A percentile compares a stretch with the other conserved stretches of the same genome.
Evolutionary conservation across 2,329 filamentous ascomycete species (phyloP).

Genomic region (Neopestalotiopsis clavispora): DNA sequence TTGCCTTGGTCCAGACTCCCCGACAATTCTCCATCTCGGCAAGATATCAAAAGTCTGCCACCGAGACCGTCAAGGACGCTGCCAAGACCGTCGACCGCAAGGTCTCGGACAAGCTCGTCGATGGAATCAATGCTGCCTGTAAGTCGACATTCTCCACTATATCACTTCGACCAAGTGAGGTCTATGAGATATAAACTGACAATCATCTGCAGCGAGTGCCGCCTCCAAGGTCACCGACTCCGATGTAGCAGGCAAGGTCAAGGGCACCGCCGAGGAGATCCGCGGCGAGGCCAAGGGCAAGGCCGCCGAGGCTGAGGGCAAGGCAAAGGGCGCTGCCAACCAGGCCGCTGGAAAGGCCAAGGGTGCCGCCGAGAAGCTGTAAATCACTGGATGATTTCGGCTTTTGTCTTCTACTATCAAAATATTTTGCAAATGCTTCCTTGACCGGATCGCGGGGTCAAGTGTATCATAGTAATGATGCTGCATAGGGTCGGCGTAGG

Average conservation of each 20-base stretch:
- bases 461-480: slow-evolving; percentile 9
- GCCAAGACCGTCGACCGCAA: slow-evolving; percentile 63
- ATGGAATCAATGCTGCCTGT: slow-evolving; percentile 65
- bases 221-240: slow-evolving; percentile 55
- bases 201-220: slow-evolving; percentile 24
- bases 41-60: slow-evolving; percentile 50
- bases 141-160: slow-evolving; percentile 32
- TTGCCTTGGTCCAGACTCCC: slow-evolving; percentile 45
- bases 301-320: slow-evolving; percentile 39
- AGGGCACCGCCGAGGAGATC: slow-evolving; percentile 39
- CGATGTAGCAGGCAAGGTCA: slow-evolving; percentile 40
- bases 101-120: slow-evolving; percentile 65
- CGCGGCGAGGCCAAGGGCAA: slow-evolving; percentile 33
- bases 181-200: not conserved
- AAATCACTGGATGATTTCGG: slow-evolving; percentile 10
- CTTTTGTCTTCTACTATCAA: not conserved
- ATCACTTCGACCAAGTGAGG: not conserved
- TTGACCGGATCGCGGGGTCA: not conserved
- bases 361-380: slow-evolving; percentile 19
- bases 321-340: slow-evolving; percentile 34
- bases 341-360: slow-evolving; percentile 23
- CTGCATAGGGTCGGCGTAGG: slow-evolving; percentile 9
- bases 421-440: not conserved
- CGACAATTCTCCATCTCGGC: slow-evolving; percentile 57
- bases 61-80: slow-evolving; percentile 63